Base-by-base conservation (phyloP, 2,329 filamentous ascomycete genomes). In the Phaeoacremonium minimum region DNA sequence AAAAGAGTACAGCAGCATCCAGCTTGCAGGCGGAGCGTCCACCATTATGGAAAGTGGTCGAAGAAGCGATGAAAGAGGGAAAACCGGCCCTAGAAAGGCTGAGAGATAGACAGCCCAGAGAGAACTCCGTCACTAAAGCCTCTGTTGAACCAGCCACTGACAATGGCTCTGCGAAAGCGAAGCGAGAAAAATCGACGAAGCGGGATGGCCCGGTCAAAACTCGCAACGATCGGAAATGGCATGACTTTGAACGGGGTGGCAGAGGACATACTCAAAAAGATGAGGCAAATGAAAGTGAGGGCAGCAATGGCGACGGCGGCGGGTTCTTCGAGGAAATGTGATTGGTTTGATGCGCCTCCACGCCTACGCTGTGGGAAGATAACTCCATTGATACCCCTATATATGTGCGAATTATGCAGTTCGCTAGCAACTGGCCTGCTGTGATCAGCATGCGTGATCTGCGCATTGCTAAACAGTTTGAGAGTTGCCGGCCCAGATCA, bases 1-100 rank as follows among this genome's bases (percentile, higher is more conserved):
- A 56, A 40, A 55, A 47, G 29, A 65, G 62, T 29, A 65, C 57
- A 48, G 67, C 65, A 47, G 58, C 59, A 31, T 51, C 56, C 32
- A 62, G 66, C 4, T 52, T 77, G 13, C 60, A 61, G n/a, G 55
- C 62, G 5, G 63, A 70, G 40, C 59, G 73, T 40, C 69, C 73
- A 6, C 69, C 75, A n/a, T 74, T 89, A 65, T 89, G 85, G 85
- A 60, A 62, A 13, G 61, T 71, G 12, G 72, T 91, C 14, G 83
- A 86, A 60, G 67, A 75, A 49, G 73, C 80, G 11, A 79, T 84
- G 66, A 62, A 67, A 36, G 65, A 77, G 26, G 79, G 79, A 6
- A 64, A 54, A 4, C 46, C 63, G 2, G 69, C 69, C 12, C 52
- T 85, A 35, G 67, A 75, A 41, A 61, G 54, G 35, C 50, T 85